Evolutionary conservation across 192 early-diverging fungal species (phyloP).

Genomic region (Coemansia javaensis): DNA sequence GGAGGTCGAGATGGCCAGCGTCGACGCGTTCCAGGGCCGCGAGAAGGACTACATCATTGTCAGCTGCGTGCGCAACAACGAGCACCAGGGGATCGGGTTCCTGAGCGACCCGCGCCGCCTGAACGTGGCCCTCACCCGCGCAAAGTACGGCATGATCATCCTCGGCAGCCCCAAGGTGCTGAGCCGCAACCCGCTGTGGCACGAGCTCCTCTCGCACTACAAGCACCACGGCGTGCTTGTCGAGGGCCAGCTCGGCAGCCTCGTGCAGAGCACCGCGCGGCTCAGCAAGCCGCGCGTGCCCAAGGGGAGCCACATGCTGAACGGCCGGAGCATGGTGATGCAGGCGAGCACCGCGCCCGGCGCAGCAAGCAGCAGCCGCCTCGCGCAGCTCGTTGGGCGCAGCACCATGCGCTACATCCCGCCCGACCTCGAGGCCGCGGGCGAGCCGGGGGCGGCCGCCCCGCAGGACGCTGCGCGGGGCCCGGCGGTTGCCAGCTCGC

Average conservation of each 20-base stretch:
- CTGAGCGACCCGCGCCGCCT: constrained; percentile 86
- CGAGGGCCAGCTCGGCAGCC: constrained; percentile 85
- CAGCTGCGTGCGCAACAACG: constrained; percentile 95
- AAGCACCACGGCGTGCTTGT: constrained; percentile 86
- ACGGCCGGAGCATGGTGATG: constrained; percentile 25
- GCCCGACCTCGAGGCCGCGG: constrained; percentile 31
- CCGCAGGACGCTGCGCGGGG: not conserved
- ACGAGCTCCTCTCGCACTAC: constrained; percentile 90
- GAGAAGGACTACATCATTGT: constrained; percentile 99
- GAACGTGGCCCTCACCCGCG: constrained; percentile 86
- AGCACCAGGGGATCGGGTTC: constrained; percentile 94
- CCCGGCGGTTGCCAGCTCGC: constrained; percentile 9
- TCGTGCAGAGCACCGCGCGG: constrained; percentile 86
- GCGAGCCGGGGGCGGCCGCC: not conserved
- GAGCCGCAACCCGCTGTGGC: constrained; percentile 91
- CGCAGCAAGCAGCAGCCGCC: constrained; percentile 36
- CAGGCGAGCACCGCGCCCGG: constrained; percentile 28
- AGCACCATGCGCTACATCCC: constrained; percentile 49
- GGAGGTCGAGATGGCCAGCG: constrained; percentile 97
- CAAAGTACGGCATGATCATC: constrained; percentile 90
- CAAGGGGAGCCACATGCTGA: constrained; percentile 32
- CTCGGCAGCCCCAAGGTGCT: constrained; percentile 95
- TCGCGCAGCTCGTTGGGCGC: constrained; percentile 44
- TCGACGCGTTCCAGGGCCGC: constrained; percentile 98
- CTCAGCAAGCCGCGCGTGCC: constrained; percentile 67